These are phyloP conservation scores for Daldinia sp. DNA, from an alignment of 2,329 filamentous ascomycete species.

Conservation along the genomic window DNA sequence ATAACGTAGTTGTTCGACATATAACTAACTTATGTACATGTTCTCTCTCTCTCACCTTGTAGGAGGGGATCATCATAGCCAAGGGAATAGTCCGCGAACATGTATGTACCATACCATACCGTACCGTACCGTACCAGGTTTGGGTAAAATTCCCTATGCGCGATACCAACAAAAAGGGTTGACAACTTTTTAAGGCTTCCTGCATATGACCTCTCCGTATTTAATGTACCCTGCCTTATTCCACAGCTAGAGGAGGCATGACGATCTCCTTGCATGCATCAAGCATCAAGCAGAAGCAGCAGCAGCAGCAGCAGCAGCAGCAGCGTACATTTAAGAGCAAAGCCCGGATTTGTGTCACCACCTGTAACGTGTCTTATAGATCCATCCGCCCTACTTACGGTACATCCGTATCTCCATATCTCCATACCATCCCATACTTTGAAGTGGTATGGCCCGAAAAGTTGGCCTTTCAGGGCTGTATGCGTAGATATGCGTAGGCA, in stretches of 20 bases:
- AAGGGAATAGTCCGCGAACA: slow-evolving; percentile 36
- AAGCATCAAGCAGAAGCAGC: background rate
- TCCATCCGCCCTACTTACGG: slow-evolving; percentile 10
- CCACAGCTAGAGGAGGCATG: slow-evolving; percentile 1
- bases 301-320: background rate
- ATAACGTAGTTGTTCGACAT: background rate
- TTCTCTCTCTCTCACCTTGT: background rate
- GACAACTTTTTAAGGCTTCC: slow-evolving; percentile 4
- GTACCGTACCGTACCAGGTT: background rate
- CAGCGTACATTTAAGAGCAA: slow-evolving; percentile 18
- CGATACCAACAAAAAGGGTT: slow-evolving; percentile 5
- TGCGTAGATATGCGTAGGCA: background rate
- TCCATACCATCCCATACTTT: slow-evolving; percentile 6
- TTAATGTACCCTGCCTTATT: slow-evolving; percentile 10
- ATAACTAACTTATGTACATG: background rate
- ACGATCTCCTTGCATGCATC: slow-evolving; percentile 25
- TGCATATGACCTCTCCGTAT: slow-evolving; percentile 13
- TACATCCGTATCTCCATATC: background rate
- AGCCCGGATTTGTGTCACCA: slow-evolving; percentile 34
- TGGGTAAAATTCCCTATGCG: slow-evolving; percentile 12
- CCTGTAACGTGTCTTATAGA: slow-evolving; percentile 29
- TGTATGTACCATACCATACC: background rate
- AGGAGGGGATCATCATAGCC: background rate
- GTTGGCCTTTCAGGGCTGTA: slow-evolving; percentile 19
- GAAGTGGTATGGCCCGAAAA: slow-evolving; percentile 3